Evolutionary conservation across 371 early-diverging fungal genomes (phyloP), one percentile per base, ranked within the genome.

Genomic region (Mucor circinelloides): DNA sequence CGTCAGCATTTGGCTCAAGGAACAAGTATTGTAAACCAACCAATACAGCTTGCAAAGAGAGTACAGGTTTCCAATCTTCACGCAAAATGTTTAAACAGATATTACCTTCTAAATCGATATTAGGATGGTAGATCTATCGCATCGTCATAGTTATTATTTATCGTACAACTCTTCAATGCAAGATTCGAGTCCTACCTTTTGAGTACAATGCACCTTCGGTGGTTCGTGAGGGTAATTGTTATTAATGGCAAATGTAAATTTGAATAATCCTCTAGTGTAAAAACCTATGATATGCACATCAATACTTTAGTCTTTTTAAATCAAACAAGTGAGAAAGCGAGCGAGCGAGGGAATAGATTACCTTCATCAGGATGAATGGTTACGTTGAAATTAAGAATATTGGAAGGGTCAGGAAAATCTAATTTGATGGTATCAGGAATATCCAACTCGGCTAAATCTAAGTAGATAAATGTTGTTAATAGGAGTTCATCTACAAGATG

Each of bases 41-140:
- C 56, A 99, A 76, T 36, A 99, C 93, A 42, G 99, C 91, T 76
- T 96, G 94, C 66, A 99, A 85, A 68, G 95, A 97, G 32, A 99
- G 85, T 12, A 99, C 99, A 5, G 99, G 99, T 64, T 96, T 98
- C 99, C 99, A 99, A 77, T 99, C 98, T 74, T 97, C 98, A 63
- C 99, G 94, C 67, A 99, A 85, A 67, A 99, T 98, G 80, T 99
- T 99, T 54, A 99, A 80, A 74, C 99, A 99, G 42, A 99, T 95
- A 67, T 97, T 94, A 48, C 99, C 99, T 50, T 96, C 95, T 13
- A 95, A 85, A 75, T 99, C 97, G 69, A 99, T 99, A 80, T 99
- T 99, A 40, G 99, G 99, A 81, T 99, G 99, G 79, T 95, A 97
- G 62, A 97, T 96, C 87, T 92, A 71, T 42, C 1, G 13, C 5